Percentiles rank a stretch among this genome's conserved stretches.
Conservation (phyloP, 164 flowering plant species). For the Nymphaea colorata region DNA sequence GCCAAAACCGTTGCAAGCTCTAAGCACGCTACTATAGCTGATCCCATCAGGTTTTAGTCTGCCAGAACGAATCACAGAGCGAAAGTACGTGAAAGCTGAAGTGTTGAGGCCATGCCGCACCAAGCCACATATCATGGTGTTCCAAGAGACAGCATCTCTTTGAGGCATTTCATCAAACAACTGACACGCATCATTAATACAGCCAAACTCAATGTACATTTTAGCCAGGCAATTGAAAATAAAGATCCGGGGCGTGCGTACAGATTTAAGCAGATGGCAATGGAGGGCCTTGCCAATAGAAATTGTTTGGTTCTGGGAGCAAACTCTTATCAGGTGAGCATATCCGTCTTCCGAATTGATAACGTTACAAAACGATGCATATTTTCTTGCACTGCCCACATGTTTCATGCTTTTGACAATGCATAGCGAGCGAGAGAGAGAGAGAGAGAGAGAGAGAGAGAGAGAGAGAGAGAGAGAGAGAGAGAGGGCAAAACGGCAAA, state of each 20-base stretch:
- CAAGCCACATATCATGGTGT: constrained; percentile 8
- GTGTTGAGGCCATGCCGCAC: background rate
- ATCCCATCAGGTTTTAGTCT: constrained; percentile 4
- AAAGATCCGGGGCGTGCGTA: constrained; percentile 4
- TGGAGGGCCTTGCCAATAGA: constrained; percentile 7
- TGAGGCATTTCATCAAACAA: constrained; percentile 8
- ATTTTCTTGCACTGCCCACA: too few relatives aligned
- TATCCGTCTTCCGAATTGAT: constrained; percentile 1
- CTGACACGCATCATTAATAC: constrained; percentile 1
- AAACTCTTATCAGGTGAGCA: constrained; percentile 6
- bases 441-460: too few relatives aligned
- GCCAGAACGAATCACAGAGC: constrained; percentile 3
- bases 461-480: too few relatives aligned
- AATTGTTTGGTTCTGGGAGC: constrained; percentile 3
- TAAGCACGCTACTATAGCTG: constrained; percentile 5
- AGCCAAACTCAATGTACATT: constrained; percentile 5
- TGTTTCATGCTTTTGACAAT: too few relatives aligned
- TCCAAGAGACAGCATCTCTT: constrained; percentile 13
- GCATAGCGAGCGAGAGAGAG: too few relatives aligned
- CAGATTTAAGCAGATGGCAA: constrained; percentile 4
- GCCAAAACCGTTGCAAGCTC: constrained; percentile 6
- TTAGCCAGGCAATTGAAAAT: constrained; percentile 9
- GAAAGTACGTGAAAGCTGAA: constrained; percentile 2
- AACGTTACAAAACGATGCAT: too few relatives aligned
- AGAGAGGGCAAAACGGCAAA: too few relatives aligned